Evolutionary conservation across 371 early-diverging fungal genomes (phyloP), one percentile per base, ranked within the genome.

Genomic region (Mucor piriformis): DNA sequence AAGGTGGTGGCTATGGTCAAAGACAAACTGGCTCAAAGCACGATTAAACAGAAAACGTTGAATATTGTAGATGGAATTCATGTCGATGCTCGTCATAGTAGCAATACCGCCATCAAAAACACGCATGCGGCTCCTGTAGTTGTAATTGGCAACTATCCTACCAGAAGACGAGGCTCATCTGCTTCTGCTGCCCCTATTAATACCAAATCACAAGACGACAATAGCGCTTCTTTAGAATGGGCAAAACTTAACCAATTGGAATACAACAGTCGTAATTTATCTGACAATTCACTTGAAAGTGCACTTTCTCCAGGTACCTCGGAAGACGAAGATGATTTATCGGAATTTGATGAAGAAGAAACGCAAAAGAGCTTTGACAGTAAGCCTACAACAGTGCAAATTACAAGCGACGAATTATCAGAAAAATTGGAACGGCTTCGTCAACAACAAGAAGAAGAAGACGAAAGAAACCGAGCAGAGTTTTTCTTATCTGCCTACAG

Each of bases 251-350:
- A 42, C 18, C 50, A 58, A 2, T 24, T 10, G 5, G 54, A 29
- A 16, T 24, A 48, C 7, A 23, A 38, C 18, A 20, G 27, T 12
- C 37, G 70, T 40, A 49, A 65, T 6, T 33, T 53, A 0, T 65
- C 79, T 8, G 72, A 76, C 46, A 65, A 74, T 25, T 76, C 79
- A 6, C 44, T 79, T 29, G 76, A 76, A 49, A 76, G 76, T 24
- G 54, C 48, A 1, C 38, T 79, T 16, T 72, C 64, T 32, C 69
- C 76, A 16, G 79, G 79, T 20, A 72, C 79, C n/a, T 43, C 43
- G 0, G 47, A 60, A 10, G 66, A 54, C 10, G 57, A 56, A 1
- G 53, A 10, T 35, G 11, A 23, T 50, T 37, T 54, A 33, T 40
- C 35, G 6, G 29, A 27, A 37, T 46, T 46, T 24, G 46, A 37